These are phyloP conservation scores for Neofusicoccum umdonicola DNA, from an alignment of 2,329 filamentous ascomycete genomes.

Conservation along the genomic window DNA sequence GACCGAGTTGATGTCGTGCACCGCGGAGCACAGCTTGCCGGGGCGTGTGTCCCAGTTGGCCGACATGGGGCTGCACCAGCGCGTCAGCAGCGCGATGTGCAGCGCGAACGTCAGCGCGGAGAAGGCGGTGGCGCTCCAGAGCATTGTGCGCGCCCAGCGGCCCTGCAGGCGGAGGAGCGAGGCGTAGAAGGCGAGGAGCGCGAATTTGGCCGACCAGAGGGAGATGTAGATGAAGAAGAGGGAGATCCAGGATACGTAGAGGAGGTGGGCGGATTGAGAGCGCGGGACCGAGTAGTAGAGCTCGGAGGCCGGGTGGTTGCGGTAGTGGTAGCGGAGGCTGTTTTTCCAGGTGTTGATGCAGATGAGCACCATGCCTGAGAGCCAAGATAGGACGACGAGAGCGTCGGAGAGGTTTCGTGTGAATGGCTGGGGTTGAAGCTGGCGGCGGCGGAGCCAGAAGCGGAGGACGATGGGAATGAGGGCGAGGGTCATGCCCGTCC, in stretches of 20 bases:
- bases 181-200: slow-evolving; percentile 33
- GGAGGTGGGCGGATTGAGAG: slow-evolving; percentile 26
- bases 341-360: slow-evolving; percentile 33
- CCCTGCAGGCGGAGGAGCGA: slow-evolving; percentile 28
- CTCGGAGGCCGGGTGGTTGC: slow-evolving; percentile 14
- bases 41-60: slow-evolving; percentile 26
- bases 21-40: slow-evolving; percentile 23
- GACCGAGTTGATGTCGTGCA: slow-evolving; percentile 27
- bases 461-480: slow-evolving; percentile 30
- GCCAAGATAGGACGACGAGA: slow-evolving; percentile 28
- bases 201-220: slow-evolving; percentile 30
- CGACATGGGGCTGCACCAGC: slow-evolving; percentile 28
- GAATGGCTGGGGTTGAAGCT: slow-evolving; percentile 13
- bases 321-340: slow-evolving; percentile 27
- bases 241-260: slow-evolving; percentile 32
- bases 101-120: slow-evolving; percentile 28
- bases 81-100: slow-evolving; percentile 30
- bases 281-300: slow-evolving; percentile 29
- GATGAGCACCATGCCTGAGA: slow-evolving; percentile 25
- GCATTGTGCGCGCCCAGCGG: slow-evolving; percentile 20
- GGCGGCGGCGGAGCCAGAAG: slow-evolving; percentile 24
- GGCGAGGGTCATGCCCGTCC: slow-evolving; percentile 28
- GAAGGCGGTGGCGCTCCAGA: slow-evolving; percentile 25
- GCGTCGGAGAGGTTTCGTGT: slow-evolving; percentile 24
- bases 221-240: slow-evolving; percentile 34